Base-by-base conservation (phyloP, 108 stramenopile species). In the Bacterosira constricta region DNA sequence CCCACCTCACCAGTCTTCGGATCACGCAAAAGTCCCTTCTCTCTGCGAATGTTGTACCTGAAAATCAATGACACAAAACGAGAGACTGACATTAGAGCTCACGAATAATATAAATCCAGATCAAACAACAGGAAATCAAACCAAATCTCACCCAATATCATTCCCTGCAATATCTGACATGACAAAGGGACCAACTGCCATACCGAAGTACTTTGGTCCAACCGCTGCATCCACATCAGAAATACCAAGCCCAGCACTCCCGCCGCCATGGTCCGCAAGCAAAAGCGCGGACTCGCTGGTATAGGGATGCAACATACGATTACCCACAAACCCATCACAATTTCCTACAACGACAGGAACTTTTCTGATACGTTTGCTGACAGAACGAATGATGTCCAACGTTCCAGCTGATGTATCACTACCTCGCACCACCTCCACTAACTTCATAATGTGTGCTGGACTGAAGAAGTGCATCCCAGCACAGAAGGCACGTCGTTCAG, bases 391-490 rank as follows among this genome's bases (percentile, higher is more conserved):
- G 9, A 92, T 69, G 37, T 91, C 88, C 36, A 85, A 70, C 2
- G 95, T 93, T 35, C 81, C 85, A 0, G 18, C 38, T 11, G 76
- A 46, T 8, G 97, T 90, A 18, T 71, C 75, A 27, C 63, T 69
- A 7, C 95, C 95, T 15, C 72, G 56, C 18, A 99, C 93, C 61
- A 96, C 96, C 81, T 98, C 98, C 0, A 98, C 92, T 6, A 97
- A 72, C 41, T 94, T 93, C 98, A 98, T 98, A 29, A 96, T 64
- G 63, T 98, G 90, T 3, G 97, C 97, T 0, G 97, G 97, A 30
- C 81, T 85, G 81, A 99, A 99, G 77, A 99, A 99, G 74, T 99
- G 97, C 96, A 95, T 98, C 10, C 98, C 98, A 56, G 88, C 89
- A 72, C 88, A 94, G 26, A 60, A 90, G n/a, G 57, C 64, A 29